Percentiles rank a stretch among this genome's conserved stretches.
These are phyloP conservation scores for Trametopsis cervina DNA, from an alignment of 768 basidiomycete species.

Conservation along the genomic window DNA sequence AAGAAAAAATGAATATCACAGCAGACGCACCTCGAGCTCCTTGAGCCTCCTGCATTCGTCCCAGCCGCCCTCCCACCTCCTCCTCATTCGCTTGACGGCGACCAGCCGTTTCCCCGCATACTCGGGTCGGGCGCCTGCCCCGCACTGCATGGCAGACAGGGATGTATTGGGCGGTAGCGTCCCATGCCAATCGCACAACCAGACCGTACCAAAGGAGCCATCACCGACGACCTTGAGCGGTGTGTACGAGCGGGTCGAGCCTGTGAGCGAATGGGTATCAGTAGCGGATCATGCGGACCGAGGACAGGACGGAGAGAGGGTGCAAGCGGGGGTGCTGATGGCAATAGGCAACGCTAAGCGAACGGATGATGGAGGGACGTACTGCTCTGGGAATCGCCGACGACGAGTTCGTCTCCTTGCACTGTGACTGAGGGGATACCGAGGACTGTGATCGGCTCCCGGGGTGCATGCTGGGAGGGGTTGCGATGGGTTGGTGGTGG, in stretches of 20 bases:
- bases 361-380: slow-evolving; percentile 31
- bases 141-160: slow-evolving; percentile 93
- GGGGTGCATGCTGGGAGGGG: slow-evolving; percentile 25
- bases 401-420: slow-evolving; percentile 58
- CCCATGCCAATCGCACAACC: slow-evolving; percentile 99
- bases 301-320: background rate
- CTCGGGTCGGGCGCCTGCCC: slow-evolving; percentile 85
- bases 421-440: slow-evolving; percentile 76
- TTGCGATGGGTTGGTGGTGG: slow-evolving; percentile 9
- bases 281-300: slow-evolving; percentile 10
- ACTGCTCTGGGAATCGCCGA: slow-evolving; percentile 71
- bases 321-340: no score
- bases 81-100: slow-evolving; percentile 98
- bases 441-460: slow-evolving; percentile 59
- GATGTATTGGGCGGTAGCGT: slow-evolving; percentile 87
- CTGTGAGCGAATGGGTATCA: slow-evolving; percentile 39
- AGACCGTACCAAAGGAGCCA: slow-evolving; percentile 97
- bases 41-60: slow-evolving; percentile 93
- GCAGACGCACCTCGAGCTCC: slow-evolving; percentile 77
- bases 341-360: background rate
- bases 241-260: slow-evolving; percentile 83
- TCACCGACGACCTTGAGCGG: slow-evolving; percentile 96
- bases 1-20: slow-evolving; percentile 8
- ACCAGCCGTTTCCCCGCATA: slow-evolving; percentile 93
- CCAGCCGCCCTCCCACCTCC: slow-evolving; percentile 97